Conservation (phyloP, 768 basidiomycete genomes). For the Rhizopogon salebrosus region DNA sequence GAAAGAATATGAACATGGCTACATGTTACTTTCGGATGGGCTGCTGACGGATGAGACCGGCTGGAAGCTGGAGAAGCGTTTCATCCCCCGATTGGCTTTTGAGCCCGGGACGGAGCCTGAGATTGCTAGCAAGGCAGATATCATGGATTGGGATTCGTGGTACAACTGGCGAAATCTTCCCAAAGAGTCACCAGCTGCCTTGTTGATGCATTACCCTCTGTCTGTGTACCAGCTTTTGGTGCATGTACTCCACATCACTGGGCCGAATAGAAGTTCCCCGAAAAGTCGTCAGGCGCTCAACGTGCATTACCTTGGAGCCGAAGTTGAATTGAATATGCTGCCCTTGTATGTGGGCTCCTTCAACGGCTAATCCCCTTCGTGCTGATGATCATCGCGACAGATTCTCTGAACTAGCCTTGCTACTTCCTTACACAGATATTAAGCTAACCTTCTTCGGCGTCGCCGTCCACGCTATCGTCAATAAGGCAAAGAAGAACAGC, state of each 20-base stretch:
- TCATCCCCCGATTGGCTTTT: slow-evolving; percentile 31
- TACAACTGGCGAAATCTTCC: slow-evolving; percentile 42
- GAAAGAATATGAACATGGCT: slow-evolving; percentile 27
- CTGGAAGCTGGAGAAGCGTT: slow-evolving; percentile 31
- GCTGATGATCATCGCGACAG: slow-evolving; percentile 17
- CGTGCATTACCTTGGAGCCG: slow-evolving; percentile 34
- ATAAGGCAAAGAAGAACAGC: slow-evolving; percentile 25
- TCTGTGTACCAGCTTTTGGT: slow-evolving; percentile 34
- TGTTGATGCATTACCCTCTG: slow-evolving; percentile 41
- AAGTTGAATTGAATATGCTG: slow-evolving; percentile 35
- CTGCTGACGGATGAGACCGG: slow-evolving; percentile 26
- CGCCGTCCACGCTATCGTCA: slow-evolving; percentile 25
- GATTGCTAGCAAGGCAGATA: slow-evolving; percentile 21
- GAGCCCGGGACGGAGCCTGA: slow-evolving; percentile 20
- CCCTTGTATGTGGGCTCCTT: slow-evolving; percentile 29
- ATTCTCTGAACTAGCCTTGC: slow-evolving; percentile 41
- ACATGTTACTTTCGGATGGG: slow-evolving; percentile 26
- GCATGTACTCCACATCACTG: slow-evolving; percentile 28
- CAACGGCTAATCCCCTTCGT: not conserved
- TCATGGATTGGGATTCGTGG: slow-evolving; percentile 39
- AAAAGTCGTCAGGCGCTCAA: slow-evolving; percentile 22
- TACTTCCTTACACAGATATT: slow-evolving; percentile 41
- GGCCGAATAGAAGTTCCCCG: slow-evolving; percentile 15
- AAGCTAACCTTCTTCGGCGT: slow-evolving; percentile 37
- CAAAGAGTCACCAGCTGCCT: slow-evolving; percentile 35